Base-by-base conservation (phyloP, 805 yeast genomes). In the Kuraishia capsulata region DNA sequence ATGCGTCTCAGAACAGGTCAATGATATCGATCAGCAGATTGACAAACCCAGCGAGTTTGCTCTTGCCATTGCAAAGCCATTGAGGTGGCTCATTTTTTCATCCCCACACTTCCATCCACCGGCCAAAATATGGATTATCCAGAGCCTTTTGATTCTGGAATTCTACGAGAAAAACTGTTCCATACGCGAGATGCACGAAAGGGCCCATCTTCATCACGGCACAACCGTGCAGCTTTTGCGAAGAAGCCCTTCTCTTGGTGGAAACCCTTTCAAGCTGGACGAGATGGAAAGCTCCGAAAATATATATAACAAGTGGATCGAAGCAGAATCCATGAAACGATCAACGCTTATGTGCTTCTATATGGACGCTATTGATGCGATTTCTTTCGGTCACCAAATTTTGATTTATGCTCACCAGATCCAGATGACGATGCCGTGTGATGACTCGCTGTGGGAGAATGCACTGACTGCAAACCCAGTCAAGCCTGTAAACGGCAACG, bases 141-240 rank as follows among this genome's bases (percentile, higher is more conserved):
- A 87, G 55, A 67, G 85, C 47, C 64, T 86, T 44, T 56, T 82
- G 39, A 53, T 87, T 44, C 54, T 87, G n/a, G 95, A 86, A 51
- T 77, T 79, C 60, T 79, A 76, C 51, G 96, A 86, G 53, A 83
- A 86, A 59, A 71, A 81, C 42, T 78, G 81, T 47, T 65, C 86
- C 0, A 71, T 74, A 33, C 62, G 96, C 48, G 61, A 62, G 30
- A 57, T 83, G 48, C 96, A 86, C 53, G 96, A 86, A 58, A 59
- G 96, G 35, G 83, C 86, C 0, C 90, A 81, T 56, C 62, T 87
- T 17, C 95, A 87, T 53, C 96, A 86, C 55, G 95, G 92, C 4
- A 81, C 95, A 19, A 21, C 36, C 17, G 20, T 30, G 20, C 28
- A 32, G 24, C 33, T 39, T 20, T 33, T 39, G 28, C 36, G 44